Base-by-base conservation (phyloP, 768 basidiomycete species). In the Suillus fuscotomentosus region DNA sequence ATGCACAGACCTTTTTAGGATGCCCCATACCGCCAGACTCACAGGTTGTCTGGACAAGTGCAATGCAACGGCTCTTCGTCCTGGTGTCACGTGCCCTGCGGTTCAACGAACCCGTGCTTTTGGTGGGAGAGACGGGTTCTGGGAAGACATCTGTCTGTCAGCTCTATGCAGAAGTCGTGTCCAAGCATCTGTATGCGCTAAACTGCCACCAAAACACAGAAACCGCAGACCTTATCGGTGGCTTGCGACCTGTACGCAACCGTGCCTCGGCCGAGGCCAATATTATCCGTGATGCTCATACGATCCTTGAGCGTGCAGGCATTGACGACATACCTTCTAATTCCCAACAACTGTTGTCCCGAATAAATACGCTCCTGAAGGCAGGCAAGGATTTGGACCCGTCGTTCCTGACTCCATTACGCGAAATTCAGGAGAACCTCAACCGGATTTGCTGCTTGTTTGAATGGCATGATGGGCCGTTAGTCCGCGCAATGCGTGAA, bases 181-280 rank as follows among this genome's bases (percentile, higher is more conserved):
- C 77, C 31, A 87, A 86, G 70, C 78, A 74, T 42, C 80, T 99
- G 34, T 80, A 89, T 68, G 82, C 87, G 5, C 84, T 99, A 67
- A 99, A 94, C 69, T 99, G 97, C 71, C 97, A 99, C 73, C 95
- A 97, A 76, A 98, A 97, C 72, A 99, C 96, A 34, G 97, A 99
- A 78, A 97, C 97, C 0, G 94, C 96, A 13, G 97, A 99, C 73
- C 81, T 99, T 27, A 93, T 99, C 60, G 97, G 97, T 22, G 93
- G 95, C 43, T 84, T 97, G 68, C 86, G 97, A 41, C 97, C 97
- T 6, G 80, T 94, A 13, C 88, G 97, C 38, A 94, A 93, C 76
- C 87, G 92, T 24, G 78, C 80, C 22, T 76, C 85, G 5, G 64
- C 82, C 13, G 84, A 87, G 67, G 81, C 81, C 1, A 84, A 87